These are phyloP conservation scores for Pugionium dolabratum DNA, from an alignment of 345 rosid species.

Conservation along the genomic window DNA sequence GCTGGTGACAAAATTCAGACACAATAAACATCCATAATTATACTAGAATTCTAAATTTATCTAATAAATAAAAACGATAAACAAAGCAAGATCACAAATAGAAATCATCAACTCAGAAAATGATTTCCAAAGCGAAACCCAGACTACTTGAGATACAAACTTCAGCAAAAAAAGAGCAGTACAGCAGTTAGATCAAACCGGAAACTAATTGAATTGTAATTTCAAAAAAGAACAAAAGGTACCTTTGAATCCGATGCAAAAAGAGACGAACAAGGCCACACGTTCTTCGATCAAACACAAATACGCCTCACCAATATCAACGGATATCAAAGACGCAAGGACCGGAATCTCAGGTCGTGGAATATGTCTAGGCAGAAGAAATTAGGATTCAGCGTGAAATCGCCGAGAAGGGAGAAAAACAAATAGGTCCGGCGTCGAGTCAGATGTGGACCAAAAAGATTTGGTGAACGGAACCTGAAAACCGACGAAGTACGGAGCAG, in stretches of 20 bases:
- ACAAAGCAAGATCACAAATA: slow-evolving; percentile 11
- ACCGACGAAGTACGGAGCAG: slow-evolving; percentile 6
- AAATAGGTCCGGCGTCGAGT: slow-evolving; percentile 15
- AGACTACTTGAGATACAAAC: background rate
- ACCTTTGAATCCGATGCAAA: slow-evolving; percentile 13
- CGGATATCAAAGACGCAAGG: background rate
- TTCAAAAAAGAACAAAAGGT: background rate
- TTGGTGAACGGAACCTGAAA: slow-evolving; percentile 14
- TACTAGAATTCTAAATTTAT: slow-evolving; percentile 5
- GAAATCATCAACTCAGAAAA: slow-evolving; percentile 18
- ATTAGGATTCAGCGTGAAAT: slow-evolving; percentile 30
- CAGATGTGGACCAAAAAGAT: background rate
- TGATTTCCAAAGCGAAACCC: background rate
- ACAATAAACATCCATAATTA: background rate
- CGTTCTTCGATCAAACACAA: slow-evolving; percentile 13
- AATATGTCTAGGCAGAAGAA: slow-evolving; percentile 13
- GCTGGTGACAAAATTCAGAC: background rate
- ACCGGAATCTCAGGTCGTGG: background rate
- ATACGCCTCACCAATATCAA: background rate
- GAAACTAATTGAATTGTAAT: slow-evolving; percentile 12
- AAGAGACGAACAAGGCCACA: background rate
- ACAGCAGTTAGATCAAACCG: slow-evolving; percentile 1
- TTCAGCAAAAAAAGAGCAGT: background rate
- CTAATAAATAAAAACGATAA: background rate
- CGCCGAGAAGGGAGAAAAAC: slow-evolving; percentile 4